phyloP scores from a whole-genome alignment of 1,284 basidiomycete genomes.

The Leccinum angustisporum region DNA sequence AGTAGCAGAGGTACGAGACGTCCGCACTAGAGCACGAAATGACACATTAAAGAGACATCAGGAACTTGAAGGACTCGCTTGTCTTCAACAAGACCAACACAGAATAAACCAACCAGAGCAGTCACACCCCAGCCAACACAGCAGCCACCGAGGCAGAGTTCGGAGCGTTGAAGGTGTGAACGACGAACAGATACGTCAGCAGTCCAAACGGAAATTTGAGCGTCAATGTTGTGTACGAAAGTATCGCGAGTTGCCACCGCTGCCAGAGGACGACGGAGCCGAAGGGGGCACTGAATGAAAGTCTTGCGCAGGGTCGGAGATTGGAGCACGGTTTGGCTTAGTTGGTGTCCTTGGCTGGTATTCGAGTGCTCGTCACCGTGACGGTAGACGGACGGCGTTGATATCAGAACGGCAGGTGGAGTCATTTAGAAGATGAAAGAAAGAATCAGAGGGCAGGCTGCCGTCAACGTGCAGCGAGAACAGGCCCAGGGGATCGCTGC shows the following conservation, averaged over 20 bases:
- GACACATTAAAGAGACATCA: not conserved
- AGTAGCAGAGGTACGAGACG: constrained; percentile 85
- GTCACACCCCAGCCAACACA: constrained; percentile 75
- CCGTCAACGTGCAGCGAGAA: constrained; percentile 58
- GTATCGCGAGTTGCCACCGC: constrained; percentile 55
- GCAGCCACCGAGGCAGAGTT: constrained; percentile 77
- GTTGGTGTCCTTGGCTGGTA: constrained; percentile 39
- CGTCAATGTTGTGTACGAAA: constrained; percentile 80
- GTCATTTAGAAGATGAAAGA: constrained; percentile 67
- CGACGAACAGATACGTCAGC: constrained; percentile 84
- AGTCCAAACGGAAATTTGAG: constrained; percentile 80
- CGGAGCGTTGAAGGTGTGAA: constrained; percentile 79
- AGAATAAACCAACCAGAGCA: constrained; percentile 80
- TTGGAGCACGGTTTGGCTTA: constrained; percentile 77
- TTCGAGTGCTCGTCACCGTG: constrained; percentile 28
- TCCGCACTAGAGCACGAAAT: constrained; percentile 52
- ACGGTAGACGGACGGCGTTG: constrained; percentile 34
- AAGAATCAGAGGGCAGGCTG: constrained; percentile 59
- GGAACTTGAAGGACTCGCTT: constrained; percentile 45
- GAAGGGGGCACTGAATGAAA: constrained; percentile 61
- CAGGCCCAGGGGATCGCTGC: constrained; percentile 59
- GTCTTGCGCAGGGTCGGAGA: constrained; percentile 70
- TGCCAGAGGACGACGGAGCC: constrained; percentile 13
- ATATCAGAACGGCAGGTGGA: constrained; percentile 46
- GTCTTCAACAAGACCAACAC: constrained; percentile 79